Evolutionary conservation across 2,329 filamentous ascomycete species (phyloP).

Genomic region (Paecilomyces variotii): DNA sequence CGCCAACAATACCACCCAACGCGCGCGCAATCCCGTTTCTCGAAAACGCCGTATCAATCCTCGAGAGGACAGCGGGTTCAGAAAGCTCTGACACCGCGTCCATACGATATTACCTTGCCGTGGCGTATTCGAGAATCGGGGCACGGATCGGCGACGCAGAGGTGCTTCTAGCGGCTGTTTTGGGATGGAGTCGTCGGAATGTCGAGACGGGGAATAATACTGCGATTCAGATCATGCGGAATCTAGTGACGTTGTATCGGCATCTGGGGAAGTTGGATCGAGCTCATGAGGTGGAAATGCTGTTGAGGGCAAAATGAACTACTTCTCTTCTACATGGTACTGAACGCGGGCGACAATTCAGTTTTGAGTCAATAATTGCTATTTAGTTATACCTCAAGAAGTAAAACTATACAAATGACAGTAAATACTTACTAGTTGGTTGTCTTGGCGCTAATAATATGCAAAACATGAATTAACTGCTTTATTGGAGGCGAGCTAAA

Average conservation of each 20-base stretch:
- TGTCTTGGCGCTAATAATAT: too few relatives aligned
- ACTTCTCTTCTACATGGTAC: too few relatives aligned
- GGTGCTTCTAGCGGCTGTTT: conserved; percentile 3
- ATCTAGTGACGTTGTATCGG: conserved; percentile 7
- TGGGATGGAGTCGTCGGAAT: conserved; percentile 7
- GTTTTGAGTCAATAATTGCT: too few relatives aligned
- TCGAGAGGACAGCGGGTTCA: conserved; percentile 4
- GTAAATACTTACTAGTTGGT: too few relatives aligned
- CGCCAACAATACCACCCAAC: conserved; percentile 4
- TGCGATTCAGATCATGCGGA: conserved; percentile 7
- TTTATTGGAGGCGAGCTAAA: too few relatives aligned
- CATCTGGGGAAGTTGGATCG: conserved; percentile 8
- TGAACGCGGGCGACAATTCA: too few relatives aligned
- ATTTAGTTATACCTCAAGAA: too few relatives aligned
- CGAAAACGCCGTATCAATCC: conserved; percentile 5
- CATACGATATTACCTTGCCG: conserved; percentile 8
- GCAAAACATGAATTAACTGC: too few relatives aligned
- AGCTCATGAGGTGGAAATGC: conserved; percentile 7
- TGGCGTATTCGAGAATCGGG: conserved; percentile 7
- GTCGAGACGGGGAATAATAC: conserved; percentile 1
- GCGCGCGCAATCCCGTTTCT: conserved; percentile 3
- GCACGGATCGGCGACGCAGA: conserved; percentile 6
- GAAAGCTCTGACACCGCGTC: conserved; percentile 7
- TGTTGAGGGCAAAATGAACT: background rate
- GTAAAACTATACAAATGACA: too few relatives aligned